Percentiles rank a stretch among this genome's conserved stretches.
Evolutionary conservation across 2,329 filamentous ascomycete genomes (phyloP).

Genomic region (Monilinia polystroma): DNA sequence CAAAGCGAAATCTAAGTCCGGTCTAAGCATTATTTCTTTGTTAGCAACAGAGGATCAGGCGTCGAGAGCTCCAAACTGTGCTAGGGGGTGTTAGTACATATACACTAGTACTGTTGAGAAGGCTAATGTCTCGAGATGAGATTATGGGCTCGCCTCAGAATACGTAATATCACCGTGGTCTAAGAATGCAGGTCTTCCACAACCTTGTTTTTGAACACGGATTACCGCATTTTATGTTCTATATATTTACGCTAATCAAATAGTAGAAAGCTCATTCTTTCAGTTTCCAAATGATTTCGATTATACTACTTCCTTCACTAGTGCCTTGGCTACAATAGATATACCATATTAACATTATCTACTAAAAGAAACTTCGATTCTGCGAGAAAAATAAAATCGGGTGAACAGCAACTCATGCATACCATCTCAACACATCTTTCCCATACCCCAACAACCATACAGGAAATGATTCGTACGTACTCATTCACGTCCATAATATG

Average conservation of each 20-base stretch:
- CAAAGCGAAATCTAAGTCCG: slow-evolving; percentile 12
- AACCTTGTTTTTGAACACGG: not conserved
- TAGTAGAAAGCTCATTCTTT: too few relatives aligned
- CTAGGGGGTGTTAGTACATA: too few relatives aligned
- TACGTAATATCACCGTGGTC: not conserved
- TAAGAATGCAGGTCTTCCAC: not conserved
- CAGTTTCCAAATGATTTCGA: not conserved
- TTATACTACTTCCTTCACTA: not conserved
- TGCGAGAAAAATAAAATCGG: not conserved
- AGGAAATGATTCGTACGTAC: not conserved
- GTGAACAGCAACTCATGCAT: not conserved
- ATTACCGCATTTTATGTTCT: not conserved
- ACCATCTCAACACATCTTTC: not conserved
- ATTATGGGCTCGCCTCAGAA: not conserved
- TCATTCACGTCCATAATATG: too few relatives aligned
- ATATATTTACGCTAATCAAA: not conserved
- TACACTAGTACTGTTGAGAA: not conserved
- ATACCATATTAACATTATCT: not conserved
- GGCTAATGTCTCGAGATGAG: not conserved
- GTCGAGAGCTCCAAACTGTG: not conserved
- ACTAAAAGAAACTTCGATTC: not conserved
- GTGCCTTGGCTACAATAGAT: not conserved
- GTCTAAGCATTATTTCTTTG: not conserved
- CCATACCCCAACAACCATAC: too few relatives aligned
- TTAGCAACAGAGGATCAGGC: not conserved